Conservation (phyloP, 192 early-diverging fungal species). For the Umbelopsis vinacea region DNA sequence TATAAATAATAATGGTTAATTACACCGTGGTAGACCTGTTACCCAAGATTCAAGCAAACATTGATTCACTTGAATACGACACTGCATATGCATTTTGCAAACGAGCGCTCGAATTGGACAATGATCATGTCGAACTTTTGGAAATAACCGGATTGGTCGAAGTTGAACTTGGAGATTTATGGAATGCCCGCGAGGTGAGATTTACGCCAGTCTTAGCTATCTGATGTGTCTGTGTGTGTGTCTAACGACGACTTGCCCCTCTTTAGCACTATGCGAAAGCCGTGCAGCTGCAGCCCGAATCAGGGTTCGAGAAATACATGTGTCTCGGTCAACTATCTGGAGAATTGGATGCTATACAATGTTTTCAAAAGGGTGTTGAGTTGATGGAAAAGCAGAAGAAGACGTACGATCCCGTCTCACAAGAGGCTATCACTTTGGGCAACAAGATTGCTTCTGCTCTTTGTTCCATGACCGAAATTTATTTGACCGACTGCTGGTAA, state of each 20-base stretch:
- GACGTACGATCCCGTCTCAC: conserved; percentile 40
- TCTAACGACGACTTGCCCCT: too few species aligned
- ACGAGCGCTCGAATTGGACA: conserved; percentile 67
- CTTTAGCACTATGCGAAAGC: conserved; percentile 66
- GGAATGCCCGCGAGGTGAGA: conserved; percentile 62
- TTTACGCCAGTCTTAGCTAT: conserved; percentile 20
- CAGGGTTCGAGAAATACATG: conserved; percentile 82
- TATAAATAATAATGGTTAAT: conserved; percentile 33
- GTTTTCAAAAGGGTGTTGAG: conserved; percentile 75
- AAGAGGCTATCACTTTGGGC: conserved; percentile 50
- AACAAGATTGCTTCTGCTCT: conserved; percentile 82
- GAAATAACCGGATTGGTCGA: conserved; percentile 75
- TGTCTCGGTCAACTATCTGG: conserved; percentile 81
- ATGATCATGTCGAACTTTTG: conserved; percentile 60
- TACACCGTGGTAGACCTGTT: conserved; percentile 67
- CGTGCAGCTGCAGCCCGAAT: conserved; percentile 68
- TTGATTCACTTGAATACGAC: conserved; percentile 79
- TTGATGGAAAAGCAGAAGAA: conserved; percentile 63
- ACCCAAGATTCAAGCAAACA: conserved; percentile 61
- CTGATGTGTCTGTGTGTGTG: too few species aligned
- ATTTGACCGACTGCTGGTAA: conserved; percentile 97
- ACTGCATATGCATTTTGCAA: conserved; percentile 72
- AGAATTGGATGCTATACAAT: conserved; percentile 66
- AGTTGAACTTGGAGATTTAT: conserved; percentile 74
- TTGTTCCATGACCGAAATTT: conserved; percentile 96